These are phyloP conservation scores for Metschnikowia hibisci DNA, from an alignment of 805 yeast species.

Conservation along the genomic window DNA sequence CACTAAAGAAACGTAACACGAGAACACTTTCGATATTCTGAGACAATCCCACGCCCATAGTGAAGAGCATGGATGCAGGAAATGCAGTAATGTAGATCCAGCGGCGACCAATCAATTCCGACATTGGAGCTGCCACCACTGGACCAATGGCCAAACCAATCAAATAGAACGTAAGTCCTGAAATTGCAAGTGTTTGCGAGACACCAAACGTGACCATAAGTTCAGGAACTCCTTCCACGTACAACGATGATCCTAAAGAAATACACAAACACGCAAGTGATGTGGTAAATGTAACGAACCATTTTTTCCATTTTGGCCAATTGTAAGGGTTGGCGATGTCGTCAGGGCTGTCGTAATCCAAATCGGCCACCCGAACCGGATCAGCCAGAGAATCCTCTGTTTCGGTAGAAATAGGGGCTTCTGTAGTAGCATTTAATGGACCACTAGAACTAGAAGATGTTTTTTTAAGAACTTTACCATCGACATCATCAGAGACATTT, in stretches of 20 bases:
- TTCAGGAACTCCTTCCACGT: slow-evolving; percentile 60
- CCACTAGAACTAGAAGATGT: slow-evolving; percentile 8
- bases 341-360: slow-evolving; percentile 57
- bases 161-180: slow-evolving; percentile 68
- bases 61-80: slow-evolving; percentile 18
- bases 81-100: slow-evolving; percentile 15
- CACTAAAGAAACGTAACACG: slow-evolving; percentile 70
- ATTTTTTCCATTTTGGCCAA: slow-evolving; percentile 62
- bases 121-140: slow-evolving; percentile 61
- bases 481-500: not conserved
- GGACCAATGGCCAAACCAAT: slow-evolving; percentile 73
- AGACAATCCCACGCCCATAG: slow-evolving; percentile 21
- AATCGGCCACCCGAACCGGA: slow-evolving; percentile 15
- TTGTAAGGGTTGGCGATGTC: slow-evolving; percentile 66
- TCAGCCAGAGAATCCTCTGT: not conserved
- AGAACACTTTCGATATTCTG: slow-evolving; percentile 38
- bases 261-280: slow-evolving; percentile 61
- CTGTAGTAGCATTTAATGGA: not conserved
- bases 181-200: slow-evolving; percentile 56
- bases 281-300: slow-evolving; percentile 62
- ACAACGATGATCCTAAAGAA: slow-evolving; percentile 72
- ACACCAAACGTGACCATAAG: slow-evolving; percentile 46
- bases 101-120: slow-evolving; percentile 19
- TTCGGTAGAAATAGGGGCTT: not conserved
- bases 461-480: slow-evolving; percentile 7